Base-by-base conservation (phyloP, 2,329 filamentous ascomycete genomes). In the Xylaria sp. region DNA sequence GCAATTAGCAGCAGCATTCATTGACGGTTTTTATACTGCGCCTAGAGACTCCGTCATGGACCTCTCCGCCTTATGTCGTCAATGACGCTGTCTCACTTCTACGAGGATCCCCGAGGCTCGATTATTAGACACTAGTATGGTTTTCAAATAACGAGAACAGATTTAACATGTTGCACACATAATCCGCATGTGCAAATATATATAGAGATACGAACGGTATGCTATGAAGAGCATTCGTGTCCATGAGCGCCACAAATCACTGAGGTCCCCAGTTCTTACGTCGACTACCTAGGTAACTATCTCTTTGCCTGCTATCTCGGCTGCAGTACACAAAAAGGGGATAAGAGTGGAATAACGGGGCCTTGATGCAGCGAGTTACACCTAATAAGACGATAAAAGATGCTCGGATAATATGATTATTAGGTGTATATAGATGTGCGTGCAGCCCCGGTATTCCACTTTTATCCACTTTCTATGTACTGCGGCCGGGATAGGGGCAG, bases 231-330 rank as follows among this genome's bases (percentile, higher is more conserved):
- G 33, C 9, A 11, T 56, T 20, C 4, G 6, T 40, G 23, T 33
- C 26, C 20, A 42, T 36, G 26, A 42, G 33, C 42, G 62, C 51
- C 64, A 66, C 59, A 66, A 36, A 38, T 57, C 15, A 11, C 17
- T n/a, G 38, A 40, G 38, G 38, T 40, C 38, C 11, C 54, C 56
- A 59, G 11, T 40, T 56, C 15, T 46, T 49, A 4, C 48, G 42
- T 56, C 7, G 13, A 28, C 60, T 73, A 10, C 10, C 13, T n/a
- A n/a, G n/a, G n/a, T n/a, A n/a, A n/a, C n/a, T n/a, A n/a, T n/a
- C n/a, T n/a, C n/a, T n/a, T n/a, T n/a, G n/a, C n/a, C n/a, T n/a
- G n/a, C n/a, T n/a, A n/a, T n/a, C n/a, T n/a, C n/a, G n/a, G n/a
- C n/a, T n/a, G n/a, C n/a, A n/a, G n/a, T n/a, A n/a, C n/a, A n/a